A percentile compares a stretch with the other conserved stretches of the same genome.
phyloP scores from a whole-genome alignment of 176 grass and related monocot species.

The Zea mays region DNA sequence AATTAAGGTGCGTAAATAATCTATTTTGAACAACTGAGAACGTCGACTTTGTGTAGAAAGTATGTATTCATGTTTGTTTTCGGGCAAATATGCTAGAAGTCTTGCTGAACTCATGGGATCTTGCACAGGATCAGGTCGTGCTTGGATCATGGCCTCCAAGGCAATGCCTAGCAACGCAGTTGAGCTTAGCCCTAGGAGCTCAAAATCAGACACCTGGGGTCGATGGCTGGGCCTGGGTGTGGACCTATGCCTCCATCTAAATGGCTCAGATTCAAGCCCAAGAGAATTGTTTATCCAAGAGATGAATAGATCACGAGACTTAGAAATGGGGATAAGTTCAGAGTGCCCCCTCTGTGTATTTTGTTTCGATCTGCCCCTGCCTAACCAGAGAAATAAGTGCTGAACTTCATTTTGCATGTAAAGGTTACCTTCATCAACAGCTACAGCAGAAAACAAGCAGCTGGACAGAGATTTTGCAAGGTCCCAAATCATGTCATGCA shows the following conservation, averaged over 20 bases:
- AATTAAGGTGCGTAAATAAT: constrained; percentile 1
- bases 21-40: neutral
- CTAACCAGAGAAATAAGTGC: neutral
- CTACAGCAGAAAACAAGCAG: neutral
- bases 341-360: neutral
- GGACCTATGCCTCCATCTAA: too few species aligned
- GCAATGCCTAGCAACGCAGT: too few species aligned
- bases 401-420: neutral
- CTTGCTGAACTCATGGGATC: neutral
- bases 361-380: neutral
- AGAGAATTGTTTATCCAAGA: neutral
- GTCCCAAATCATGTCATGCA: constrained; percentile 58
- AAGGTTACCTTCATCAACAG: neutral
- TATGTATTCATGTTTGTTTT: neutral
- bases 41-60: neutral
- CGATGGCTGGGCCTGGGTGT: too few species aligned
- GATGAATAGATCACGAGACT: neutral
- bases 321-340: neutral
- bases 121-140: neutral
- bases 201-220: too few species aligned
- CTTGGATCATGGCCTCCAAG: too few species aligned
- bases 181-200: too few species aligned
- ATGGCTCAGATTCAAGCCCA: neutral
- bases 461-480: constrained; percentile 38
- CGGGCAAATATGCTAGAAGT: neutral